Percentiles rank a stretch among this genome's conserved stretches.
phyloP scores from a whole-genome alignment of 805 yeast species.

The Candida boleticola region DNA sequence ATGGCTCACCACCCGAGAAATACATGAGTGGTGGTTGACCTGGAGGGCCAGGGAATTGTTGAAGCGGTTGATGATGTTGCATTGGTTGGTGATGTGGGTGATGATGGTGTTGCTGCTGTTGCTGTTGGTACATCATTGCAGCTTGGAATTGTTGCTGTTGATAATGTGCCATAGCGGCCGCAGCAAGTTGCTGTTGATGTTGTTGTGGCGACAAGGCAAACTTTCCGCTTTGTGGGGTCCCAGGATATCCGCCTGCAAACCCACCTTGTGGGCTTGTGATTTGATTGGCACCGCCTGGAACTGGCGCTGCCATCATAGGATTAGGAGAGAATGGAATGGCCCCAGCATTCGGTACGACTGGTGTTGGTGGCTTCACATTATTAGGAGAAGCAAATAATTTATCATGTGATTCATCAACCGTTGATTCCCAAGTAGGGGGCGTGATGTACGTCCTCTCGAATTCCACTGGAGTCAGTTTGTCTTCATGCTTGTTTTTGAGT shows the following conservation, averaged over 20 bases:
- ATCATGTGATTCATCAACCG: constrained; percentile 55
- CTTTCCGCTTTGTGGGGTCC: constrained; percentile 9
- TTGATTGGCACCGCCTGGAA: constrained; percentile 10
- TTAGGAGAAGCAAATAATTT: constrained; percentile 46
- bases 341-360: constrained; percentile 13
- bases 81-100: constrained; percentile 30
- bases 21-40: constrained; percentile 36
- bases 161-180: constrained; percentile 30
- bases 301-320: constrained; percentile 23
- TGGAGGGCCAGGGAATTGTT: constrained; percentile 26
- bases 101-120: constrained; percentile 39
- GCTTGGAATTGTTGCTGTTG: constrained; percentile 38
- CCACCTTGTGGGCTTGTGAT: constrained; percentile 11
- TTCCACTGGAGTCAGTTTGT: constrained; percentile 19
- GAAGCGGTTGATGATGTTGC: constrained; percentile 29
- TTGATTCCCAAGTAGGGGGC: constrained; percentile 74
- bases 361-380: constrained; percentile 10
- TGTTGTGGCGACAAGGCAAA: constrained; percentile 30
- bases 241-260: constrained; percentile 12
- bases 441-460: constrained; percentile 68
- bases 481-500: constrained; percentile 33
- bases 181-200: constrained; percentile 21
- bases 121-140: constrained; percentile 40
- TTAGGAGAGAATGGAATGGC: constrained; percentile 28
- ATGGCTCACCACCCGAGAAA: constrained; percentile 26